Evolutionary conservation across 2,329 filamentous ascomycete species (phyloP).

Genomic region (Diaporthe eres): DNA sequence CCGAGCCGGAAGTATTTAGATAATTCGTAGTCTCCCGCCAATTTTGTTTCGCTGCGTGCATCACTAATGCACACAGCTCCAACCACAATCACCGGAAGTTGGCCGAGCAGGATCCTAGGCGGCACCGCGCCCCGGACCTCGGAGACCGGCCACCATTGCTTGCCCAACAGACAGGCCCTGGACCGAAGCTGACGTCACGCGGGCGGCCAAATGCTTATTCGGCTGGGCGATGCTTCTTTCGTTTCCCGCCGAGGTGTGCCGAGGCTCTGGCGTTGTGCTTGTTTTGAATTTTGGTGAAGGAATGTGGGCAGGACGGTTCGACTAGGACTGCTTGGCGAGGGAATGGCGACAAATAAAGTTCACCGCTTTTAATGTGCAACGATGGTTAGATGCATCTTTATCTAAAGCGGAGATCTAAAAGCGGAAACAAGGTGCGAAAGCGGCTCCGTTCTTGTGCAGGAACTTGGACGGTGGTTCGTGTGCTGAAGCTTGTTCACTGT

Average conservation of each 20-base stretch:
- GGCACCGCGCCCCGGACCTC: neutral
- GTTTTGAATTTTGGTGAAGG: neutral
- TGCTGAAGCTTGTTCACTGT: neutral
- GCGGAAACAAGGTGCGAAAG: slow-evolving; percentile 15
- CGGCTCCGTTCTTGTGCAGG: slow-evolving; percentile 26
- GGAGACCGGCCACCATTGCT: neutral
- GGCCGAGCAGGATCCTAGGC: slow-evolving; percentile 11
- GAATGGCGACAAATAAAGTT: neutral
- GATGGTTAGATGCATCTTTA: neutral
- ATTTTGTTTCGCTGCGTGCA: neutral
- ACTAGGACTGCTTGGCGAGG: neutral
- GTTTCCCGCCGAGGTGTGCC: slow-evolving; percentile 6
- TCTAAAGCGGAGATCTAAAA: slow-evolving; percentile 33
- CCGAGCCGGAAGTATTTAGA: neutral
- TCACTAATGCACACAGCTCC: neutral
- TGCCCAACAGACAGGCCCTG: neutral
- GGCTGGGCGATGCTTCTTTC: slow-evolving; percentile 20
- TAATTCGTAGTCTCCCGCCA: neutral
- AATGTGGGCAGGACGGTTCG: neutral
- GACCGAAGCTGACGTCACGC: neutral
- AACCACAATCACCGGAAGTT: neutral
- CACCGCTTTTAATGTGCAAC: slow-evolving; percentile 36
- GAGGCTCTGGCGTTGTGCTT: neutral
- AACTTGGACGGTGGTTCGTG: neutral
- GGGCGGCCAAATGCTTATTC: neutral